phyloP scores from a whole-genome alignment of 306 rosid genomes.

The Acmispon strigosus region DNA sequence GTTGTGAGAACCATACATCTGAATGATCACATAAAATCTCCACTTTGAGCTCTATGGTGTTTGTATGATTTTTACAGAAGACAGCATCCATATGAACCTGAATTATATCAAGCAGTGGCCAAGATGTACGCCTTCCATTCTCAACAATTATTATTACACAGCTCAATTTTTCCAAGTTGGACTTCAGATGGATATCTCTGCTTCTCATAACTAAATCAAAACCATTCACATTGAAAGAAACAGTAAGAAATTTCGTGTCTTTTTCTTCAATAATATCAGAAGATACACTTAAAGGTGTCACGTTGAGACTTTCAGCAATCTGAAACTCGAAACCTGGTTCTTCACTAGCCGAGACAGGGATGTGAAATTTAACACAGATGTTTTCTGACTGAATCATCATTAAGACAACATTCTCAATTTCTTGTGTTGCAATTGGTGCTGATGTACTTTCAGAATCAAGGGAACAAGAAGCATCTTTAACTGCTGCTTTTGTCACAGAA shows the following conservation, averaged over 20 bases:
- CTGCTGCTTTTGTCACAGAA: constrained; percentile 11
- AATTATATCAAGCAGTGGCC: constrained; percentile 64
- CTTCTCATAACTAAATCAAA: constrained; percentile 40
- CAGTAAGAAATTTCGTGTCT: constrained; percentile 35
- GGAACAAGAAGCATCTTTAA: constrained; percentile 20
- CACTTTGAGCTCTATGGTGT: constrained; percentile 23
- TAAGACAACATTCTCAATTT: constrained; percentile 27
- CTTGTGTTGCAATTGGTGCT: constrained; percentile 26
- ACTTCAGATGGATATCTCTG: constrained; percentile 36
- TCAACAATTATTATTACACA: constrained; percentile 41
- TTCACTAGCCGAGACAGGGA: constrained; percentile 50
- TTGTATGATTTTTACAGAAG: constrained; percentile 20
- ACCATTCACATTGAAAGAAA: constrained; percentile 40
- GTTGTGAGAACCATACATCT: constrained; percentile 68
- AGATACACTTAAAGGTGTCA: constrained; percentile 28
- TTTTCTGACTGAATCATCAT: constrained; percentile 41
- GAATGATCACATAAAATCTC: constrained; percentile 59
- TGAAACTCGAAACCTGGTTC: constrained; percentile 36
- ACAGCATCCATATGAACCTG: constrained; percentile 45
- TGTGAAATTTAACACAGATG: constrained; percentile 45
- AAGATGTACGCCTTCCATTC: constrained; percentile 43
- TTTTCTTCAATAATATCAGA: constrained; percentile 34
- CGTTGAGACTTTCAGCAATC: constrained; percentile 23
- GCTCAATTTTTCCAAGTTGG: constrained; percentile 54
- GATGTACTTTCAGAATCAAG: constrained; percentile 30